Evolutionary conservation across 352 stramenopile species (phyloP).

Genomic region (Phytopythium chamaehyphon): DNA sequence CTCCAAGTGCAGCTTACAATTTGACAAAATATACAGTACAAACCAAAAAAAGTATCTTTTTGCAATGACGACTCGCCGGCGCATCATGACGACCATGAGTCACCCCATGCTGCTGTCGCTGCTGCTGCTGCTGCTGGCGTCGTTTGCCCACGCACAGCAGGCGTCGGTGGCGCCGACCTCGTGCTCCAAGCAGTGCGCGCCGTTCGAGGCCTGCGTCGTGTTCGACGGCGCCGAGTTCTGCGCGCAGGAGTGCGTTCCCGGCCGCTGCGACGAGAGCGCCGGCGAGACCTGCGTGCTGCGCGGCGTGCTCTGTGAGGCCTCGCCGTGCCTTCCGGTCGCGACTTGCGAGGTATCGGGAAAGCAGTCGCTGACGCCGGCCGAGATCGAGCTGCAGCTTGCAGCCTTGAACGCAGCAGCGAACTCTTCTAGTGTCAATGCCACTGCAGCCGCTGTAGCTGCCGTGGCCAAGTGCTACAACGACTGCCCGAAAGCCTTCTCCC

Average conservation of each 20-base stretch:
- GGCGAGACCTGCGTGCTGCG: slow-evolving; percentile 35
- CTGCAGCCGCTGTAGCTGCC: neutral
- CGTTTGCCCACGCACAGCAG: too few species aligned
- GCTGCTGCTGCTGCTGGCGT: neutral
- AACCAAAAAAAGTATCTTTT: neutral
- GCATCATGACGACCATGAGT: neutral
- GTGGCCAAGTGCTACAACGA: slow-evolving; percentile 15
- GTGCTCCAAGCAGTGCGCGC: neutral
- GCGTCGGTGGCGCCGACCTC: too few species aligned
- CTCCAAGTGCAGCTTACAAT: too few species aligned
- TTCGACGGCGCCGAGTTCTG: slow-evolving; percentile 33
- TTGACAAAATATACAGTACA: neutral
- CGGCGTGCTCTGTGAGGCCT: slow-evolving; percentile 23
- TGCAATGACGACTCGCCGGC: neutral
- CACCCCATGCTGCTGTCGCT: neutral
- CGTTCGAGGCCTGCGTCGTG: slow-evolving; percentile 1
- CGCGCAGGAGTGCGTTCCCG: slow-evolving; percentile 30
- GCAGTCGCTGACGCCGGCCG: neutral
- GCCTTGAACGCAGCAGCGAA: neutral
- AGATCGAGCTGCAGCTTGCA: too few species aligned
- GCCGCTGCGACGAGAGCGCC: slow-evolving; percentile 29
- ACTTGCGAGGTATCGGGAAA: slow-evolving; percentile 24
- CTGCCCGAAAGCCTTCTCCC: slow-evolving; percentile 33
- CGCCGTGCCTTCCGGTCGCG: slow-evolving; percentile 40
- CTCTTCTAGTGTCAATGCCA: too few species aligned